Base-by-base conservation (phyloP, 441 rosid genomes). In the Adansonia madagascariensis region DNA sequence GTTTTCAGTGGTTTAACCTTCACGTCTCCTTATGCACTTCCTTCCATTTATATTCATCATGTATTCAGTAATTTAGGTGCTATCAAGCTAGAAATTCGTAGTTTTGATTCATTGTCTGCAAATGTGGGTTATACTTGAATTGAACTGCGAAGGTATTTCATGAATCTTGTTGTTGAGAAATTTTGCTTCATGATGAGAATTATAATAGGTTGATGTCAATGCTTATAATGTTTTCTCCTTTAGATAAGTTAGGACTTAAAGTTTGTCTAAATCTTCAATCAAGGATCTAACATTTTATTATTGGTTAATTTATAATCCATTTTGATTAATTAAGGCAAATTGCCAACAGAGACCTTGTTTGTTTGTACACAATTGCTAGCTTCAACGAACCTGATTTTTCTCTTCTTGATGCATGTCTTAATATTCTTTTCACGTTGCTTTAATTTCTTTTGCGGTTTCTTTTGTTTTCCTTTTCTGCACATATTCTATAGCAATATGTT, bases 301-400 rank as follows among this genome's bases (percentile, higher is more conserved):
- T 49, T 24, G 14, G 12, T 53, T 2, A 53, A 61, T 61, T 61
- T 61, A 61, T 61, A 24, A 61, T 11, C 4, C 65, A 61, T 61
- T 61, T 61, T 61, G 39, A 4, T 61, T 11, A 49, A 2, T 49
- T 49, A 53, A 24, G 41, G 35, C n/a, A 24, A 43, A 43, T 44
- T 66, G 71, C 31, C 43, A 66, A 66, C 71, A 43, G 14, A 65
- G 43, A 65, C 20, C 46, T 69, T 12, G 1, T 50, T 44, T 70
- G 43, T 41, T 66, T 70, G 35, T 50, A 9, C 18, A 15, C 8
- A 15, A 14, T 5, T 50, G 14, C 22, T 17, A 24, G 22, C 73
- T 69, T 43, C 27, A 17, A 8, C 6, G 6, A 44, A 20, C 39
- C 55, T 46, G n/a, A 11, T 71, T 59, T 6, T 71, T 52, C 22